Evolutionary conservation across 1,139 yeast genomes (phyloP).

Genomic region (Kodamaea sp.): DNA sequence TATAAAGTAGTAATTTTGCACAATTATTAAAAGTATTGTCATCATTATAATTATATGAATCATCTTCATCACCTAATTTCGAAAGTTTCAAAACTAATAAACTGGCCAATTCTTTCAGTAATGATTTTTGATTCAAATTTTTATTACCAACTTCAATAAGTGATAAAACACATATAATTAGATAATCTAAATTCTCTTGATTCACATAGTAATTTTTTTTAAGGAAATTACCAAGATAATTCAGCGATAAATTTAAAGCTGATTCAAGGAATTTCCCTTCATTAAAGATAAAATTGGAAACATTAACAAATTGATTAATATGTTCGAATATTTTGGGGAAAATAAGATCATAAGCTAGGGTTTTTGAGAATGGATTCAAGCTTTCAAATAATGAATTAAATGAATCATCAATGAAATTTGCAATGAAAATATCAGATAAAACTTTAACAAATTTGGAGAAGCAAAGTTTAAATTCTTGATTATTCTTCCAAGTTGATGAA

Average conservation of each 20-base stretch:
- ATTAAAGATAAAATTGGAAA: constrained; percentile 34
- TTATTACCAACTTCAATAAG: constrained; percentile 27
- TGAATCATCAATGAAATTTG: constrained; percentile 18
- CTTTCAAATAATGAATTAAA: constrained; percentile 21
- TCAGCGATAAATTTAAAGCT: constrained; percentile 21
- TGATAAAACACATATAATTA: constrained; percentile 29
- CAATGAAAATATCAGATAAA: constrained; percentile 32
- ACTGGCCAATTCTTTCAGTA: constrained; percentile 29
- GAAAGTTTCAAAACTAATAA: constrained; percentile 26
- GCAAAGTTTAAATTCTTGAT: constrained; percentile 17
- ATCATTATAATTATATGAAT: constrained; percentile 4
- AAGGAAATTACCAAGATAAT: constrained; percentile 18
- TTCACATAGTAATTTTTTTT: constrained; percentile 21
- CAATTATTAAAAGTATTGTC: constrained; percentile 18
- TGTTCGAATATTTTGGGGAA: constrained; percentile 40
- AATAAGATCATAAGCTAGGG: constrained; percentile 31
- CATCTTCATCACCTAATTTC: constrained; percentile 17
- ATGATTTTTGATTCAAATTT: constrained; percentile 12
- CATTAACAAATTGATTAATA: constrained; percentile 32
- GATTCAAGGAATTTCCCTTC: constrained; percentile 32
- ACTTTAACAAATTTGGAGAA: constrained; percentile 23
- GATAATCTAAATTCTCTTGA: constrained; percentile 23
- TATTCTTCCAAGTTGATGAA: constrained; percentile 23
- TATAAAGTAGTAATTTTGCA: constrained; percentile 37
- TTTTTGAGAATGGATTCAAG: constrained; percentile 23